phyloP scores from a whole-genome alignment of 345 rosid species.

The Atalantia buxifolia region DNA sequence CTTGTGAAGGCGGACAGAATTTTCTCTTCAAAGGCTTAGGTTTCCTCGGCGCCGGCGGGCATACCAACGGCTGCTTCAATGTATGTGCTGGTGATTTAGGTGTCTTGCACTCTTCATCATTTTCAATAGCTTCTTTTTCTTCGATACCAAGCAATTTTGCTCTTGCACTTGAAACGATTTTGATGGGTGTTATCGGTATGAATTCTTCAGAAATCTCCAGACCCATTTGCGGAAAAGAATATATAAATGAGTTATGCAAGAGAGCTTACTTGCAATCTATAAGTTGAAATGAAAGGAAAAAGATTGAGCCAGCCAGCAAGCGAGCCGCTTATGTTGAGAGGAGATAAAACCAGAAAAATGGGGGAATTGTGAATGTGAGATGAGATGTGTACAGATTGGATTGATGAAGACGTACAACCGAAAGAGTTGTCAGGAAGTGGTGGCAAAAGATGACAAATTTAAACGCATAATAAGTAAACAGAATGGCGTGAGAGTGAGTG shows the following conservation, averaged over 20 bases:
- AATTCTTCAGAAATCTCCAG: conserved; percentile 4
- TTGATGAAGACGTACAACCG: background rate
- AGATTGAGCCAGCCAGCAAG: background rate
- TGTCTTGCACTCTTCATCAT: background rate
- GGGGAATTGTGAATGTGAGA: background rate
- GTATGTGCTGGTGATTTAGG: background rate
- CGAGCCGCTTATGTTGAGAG: no score
- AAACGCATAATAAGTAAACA: background rate
- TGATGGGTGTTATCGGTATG: background rate
- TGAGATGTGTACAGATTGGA: background rate
- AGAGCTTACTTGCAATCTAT: no score
- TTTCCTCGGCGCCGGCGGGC: conserved; percentile 11
- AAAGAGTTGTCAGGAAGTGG: background rate
- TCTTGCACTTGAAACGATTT: background rate
- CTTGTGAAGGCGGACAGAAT: background rate
- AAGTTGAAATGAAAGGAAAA: no score
- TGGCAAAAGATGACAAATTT: background rate
- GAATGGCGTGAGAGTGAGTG: background rate
- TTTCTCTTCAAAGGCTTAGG: background rate
- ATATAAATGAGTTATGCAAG: no score
- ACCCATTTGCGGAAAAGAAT: background rate
- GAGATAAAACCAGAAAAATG: background rate
- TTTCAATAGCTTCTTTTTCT: background rate
- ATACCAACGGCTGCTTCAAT: background rate
- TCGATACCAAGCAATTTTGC: background rate